Base-by-base conservation (phyloP, 805 yeast species). In the Candida coleopterorum region DNA sequence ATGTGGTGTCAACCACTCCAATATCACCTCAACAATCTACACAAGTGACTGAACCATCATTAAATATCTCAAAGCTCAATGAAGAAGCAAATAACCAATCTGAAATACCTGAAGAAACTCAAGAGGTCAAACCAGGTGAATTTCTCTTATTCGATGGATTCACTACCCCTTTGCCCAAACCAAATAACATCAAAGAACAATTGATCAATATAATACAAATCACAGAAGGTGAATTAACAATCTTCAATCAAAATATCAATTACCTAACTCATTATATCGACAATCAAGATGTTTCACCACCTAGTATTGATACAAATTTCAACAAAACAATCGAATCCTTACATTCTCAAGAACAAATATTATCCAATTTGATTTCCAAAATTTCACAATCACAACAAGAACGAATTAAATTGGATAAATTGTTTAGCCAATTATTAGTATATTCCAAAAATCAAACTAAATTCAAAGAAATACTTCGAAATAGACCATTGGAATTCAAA, bases 401-500 rank as follows among this genome's bases (percentile, higher is more conserved):
- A 28, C 48, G 48, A 26, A 40, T 46, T 7, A 43, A 46, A 16
- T 39, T 64, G 18, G 62, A 57, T 31, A 50, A 47, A 34, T 40
- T 62, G 12, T 37, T 64, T 5, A 40, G 50, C 7, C 61, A 59
- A 34, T 43, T 64, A 18, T 46, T 51, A 4, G 11, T 48, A 16
- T 44, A 46, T 37, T 34, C 44, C 3, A 36, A 34, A 12, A 45
- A 41, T 3, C 25, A 36, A 6, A 20, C 44, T 6, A 35, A 24
- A 16, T 29, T 34, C n/a, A 27, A 39, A 3, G 22, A 25, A 6
- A n/a, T 28, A n/a, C 28, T 43, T 9, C 48, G 40, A 32, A 49
- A 46, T 22, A 43, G 59, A 16, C 62, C 62, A 18, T 49, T 67
- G 20, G 70, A 64, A 34, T 48, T 55, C 12, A 50, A 49, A 7